Percentiles rank a stretch among this genome's conserved stretches.
These are phyloP conservation scores for Adansonia rubrostipa DNA, from an alignment of 441 rosid species.

Conservation along the genomic window DNA sequence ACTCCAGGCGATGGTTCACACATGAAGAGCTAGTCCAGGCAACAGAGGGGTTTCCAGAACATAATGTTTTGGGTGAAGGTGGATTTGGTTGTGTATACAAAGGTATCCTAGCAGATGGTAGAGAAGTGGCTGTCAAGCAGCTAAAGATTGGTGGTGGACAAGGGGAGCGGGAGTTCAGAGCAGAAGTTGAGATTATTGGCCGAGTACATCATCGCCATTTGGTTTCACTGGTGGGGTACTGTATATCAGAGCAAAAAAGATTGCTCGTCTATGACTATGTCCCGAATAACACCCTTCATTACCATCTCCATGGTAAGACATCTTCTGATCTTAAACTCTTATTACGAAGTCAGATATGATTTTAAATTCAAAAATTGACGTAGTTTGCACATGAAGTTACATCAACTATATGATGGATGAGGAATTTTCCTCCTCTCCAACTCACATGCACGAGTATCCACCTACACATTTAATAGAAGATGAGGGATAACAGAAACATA, in stretches of 20 bases:
- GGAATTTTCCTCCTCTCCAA: not conserved
- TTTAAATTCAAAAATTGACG: not conserved
- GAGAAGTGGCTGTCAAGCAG: slow-evolving; percentile 91
- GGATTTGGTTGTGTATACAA: slow-evolving; percentile 95
- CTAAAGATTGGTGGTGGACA: slow-evolving; percentile 83
- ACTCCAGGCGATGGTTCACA: slow-evolving; percentile 72
- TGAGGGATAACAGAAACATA: not conserved
- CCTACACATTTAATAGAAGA: not conserved
- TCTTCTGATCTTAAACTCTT: slow-evolving; percentile 18
- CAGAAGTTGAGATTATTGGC: slow-evolving; percentile 90
- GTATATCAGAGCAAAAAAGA: slow-evolving; percentile 75
- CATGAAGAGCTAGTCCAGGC: slow-evolving; percentile 75
- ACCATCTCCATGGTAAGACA: slow-evolving; percentile 83
- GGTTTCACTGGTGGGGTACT: slow-evolving; percentile 94
- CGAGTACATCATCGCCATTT: slow-evolving; percentile 94
- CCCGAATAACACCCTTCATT: slow-evolving; percentile 82
- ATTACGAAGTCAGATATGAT: not conserved
- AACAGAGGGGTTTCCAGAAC: slow-evolving; percentile 66
- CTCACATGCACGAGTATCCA: not conserved
- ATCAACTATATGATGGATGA: not conserved
- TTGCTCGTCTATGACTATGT: slow-evolving; percentile 87
- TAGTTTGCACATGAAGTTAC: not conserved
- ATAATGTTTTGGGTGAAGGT: slow-evolving; percentile 89
- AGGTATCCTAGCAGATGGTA: slow-evolving; percentile 70
- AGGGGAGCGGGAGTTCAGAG: slow-evolving; percentile 92